Conservation (phyloP, 495 filamentous ascomycete genomes). For the Hypoxylon cercidicola region DNA sequence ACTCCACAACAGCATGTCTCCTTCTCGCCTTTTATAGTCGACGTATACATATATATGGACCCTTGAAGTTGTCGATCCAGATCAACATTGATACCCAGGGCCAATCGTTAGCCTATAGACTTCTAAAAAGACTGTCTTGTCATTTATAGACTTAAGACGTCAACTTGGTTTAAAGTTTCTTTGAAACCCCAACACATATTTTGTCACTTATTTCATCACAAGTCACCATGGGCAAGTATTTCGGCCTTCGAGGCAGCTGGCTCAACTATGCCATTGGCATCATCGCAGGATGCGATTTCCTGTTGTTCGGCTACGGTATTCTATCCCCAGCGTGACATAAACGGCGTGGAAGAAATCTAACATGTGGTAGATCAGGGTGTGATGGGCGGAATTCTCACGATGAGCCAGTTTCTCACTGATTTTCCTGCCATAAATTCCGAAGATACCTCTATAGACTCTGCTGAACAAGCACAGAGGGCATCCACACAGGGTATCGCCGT, state of each 20-base stretch:
- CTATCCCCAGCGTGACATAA: slow-evolving; percentile 1
- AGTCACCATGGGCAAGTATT: slow-evolving; percentile 58
- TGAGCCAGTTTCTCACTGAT: slow-evolving; percentile 61
- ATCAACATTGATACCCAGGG: too few species aligned
- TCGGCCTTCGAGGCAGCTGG: slow-evolving; percentile 72
- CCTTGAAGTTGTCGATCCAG: too few species aligned
- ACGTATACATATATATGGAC: too few species aligned
- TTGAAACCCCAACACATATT: not conserved
- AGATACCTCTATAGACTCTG: slow-evolving; percentile 37
- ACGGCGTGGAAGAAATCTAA: slow-evolving; percentile 19
- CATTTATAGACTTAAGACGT: slow-evolving; percentile 7
- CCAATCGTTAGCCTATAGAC: too few species aligned
- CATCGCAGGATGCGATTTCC: slow-evolving; percentile 76
- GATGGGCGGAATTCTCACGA: slow-evolving; percentile 68
- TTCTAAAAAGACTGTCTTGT: not conserved
- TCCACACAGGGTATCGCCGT: slow-evolving; percentile 70
- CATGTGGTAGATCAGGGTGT: slow-evolving; percentile 60
- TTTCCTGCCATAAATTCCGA: slow-evolving; percentile 68
- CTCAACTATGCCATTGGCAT: slow-evolving; percentile 75
- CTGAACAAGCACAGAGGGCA: slow-evolving; percentile 56
- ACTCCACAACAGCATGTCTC: not conserved
- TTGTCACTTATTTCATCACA: not conserved
- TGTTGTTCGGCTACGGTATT: slow-evolving; percentile 61
- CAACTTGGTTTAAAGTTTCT: slow-evolving; percentile 2
- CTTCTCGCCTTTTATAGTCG: not conserved